Percentiles rank a stretch among this genome's conserved stretches.
Conservation (phyloP, 768 basidiomycete species). For the Hericium rajendrae region DNA sequence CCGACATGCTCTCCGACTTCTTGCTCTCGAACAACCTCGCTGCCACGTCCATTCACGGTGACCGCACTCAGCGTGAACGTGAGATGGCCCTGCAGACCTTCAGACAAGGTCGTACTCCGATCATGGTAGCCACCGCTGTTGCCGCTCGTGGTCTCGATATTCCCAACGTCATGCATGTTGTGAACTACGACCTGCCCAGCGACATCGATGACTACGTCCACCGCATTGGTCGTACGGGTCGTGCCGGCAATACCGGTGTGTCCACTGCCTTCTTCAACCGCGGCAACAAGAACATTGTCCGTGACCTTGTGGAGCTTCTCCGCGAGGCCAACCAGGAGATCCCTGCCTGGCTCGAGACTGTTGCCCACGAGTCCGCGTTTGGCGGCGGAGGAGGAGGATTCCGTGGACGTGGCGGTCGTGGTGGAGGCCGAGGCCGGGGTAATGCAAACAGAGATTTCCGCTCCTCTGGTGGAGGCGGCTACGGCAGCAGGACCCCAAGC, state of each 20-base stretch:
- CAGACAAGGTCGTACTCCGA: conserved; percentile 88
- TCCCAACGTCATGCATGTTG: conserved; percentile 96
- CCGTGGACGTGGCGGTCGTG: conserved; percentile 41
- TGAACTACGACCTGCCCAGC: conserved; percentile 95
- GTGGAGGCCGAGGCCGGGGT: conserved; percentile 58
- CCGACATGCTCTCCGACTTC: conserved; percentile 96
- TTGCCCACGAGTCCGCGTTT: conserved; percentile 74
- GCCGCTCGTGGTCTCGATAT: conserved; percentile 99
- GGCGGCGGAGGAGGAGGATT: conserved; percentile 40
- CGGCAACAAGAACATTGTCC: conserved; percentile 85
- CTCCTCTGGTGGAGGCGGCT: conserved; percentile 26
- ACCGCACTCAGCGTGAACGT: conserved; percentile 95
- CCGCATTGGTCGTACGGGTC: conserved; percentile 95
- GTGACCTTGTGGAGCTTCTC: conserved; percentile 86
- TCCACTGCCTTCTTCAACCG: conserved; percentile 96
- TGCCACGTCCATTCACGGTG: conserved; percentile 97
- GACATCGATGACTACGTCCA: conserved; percentile 99
- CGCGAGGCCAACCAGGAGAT: conserved; percentile 96
- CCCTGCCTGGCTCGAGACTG: conserved; percentile 81
- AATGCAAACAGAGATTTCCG: conserved; percentile 33
- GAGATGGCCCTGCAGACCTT: conserved; percentile 93
- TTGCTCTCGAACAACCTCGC: conserved; percentile 72
- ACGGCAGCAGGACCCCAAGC: background rate
- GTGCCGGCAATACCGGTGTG: conserved; percentile 95
- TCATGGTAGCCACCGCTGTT: conserved; percentile 96